Evolutionary conservation across 805 yeast species (phyloP).

Genomic region (Cephaloascus albidus): DNA sequence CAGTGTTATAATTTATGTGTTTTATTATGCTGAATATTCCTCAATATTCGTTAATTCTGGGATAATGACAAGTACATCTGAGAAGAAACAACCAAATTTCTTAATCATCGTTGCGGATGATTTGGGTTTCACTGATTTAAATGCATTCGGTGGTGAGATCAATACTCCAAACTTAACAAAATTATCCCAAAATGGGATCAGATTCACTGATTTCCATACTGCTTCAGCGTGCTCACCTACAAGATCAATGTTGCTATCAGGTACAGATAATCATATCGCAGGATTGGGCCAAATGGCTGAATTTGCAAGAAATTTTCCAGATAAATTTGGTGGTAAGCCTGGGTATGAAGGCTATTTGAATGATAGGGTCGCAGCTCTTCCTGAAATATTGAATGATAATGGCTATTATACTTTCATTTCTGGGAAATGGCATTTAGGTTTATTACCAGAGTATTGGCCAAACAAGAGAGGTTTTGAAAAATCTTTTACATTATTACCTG

Average conservation of each 20-base stretch:
- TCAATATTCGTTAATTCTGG: no score
- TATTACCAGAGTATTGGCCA: slow-evolving; percentile 38
- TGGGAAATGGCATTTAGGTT: slow-evolving; percentile 58
- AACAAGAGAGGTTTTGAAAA: slow-evolving; percentile 38
- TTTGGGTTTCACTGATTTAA: slow-evolving; percentile 47
- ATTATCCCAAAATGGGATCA: slow-evolving; percentile 33
- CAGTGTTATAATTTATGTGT: no score
- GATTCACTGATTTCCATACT: slow-evolving; percentile 52
- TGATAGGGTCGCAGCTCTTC: slow-evolving; percentile 40
- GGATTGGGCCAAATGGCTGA: slow-evolving; percentile 54
- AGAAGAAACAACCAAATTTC: slow-evolving; percentile 32
- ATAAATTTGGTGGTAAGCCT: slow-evolving; percentile 30
- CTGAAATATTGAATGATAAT: slow-evolving; percentile 37
- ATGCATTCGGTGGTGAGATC: slow-evolving; percentile 50
- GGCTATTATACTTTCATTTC: slow-evolving; percentile 43
- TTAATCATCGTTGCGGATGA: slow-evolving; percentile 53
- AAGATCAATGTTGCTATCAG: slow-evolving; percentile 49
- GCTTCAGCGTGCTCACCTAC: slow-evolving; percentile 63
- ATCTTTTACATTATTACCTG: slow-evolving; percentile 41
- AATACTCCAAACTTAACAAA: slow-evolving; percentile 41
- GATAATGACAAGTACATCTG: not conserved
- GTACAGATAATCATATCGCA: slow-evolving; percentile 54
- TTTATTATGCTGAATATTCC: no score
- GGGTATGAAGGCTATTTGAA: slow-evolving; percentile 51
- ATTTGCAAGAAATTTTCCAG: slow-evolving; percentile 25